These are phyloP conservation scores for Diaporthe vexans DNA, from an alignment of 2,329 filamentous ascomycete species.

Conservation along the genomic window DNA sequence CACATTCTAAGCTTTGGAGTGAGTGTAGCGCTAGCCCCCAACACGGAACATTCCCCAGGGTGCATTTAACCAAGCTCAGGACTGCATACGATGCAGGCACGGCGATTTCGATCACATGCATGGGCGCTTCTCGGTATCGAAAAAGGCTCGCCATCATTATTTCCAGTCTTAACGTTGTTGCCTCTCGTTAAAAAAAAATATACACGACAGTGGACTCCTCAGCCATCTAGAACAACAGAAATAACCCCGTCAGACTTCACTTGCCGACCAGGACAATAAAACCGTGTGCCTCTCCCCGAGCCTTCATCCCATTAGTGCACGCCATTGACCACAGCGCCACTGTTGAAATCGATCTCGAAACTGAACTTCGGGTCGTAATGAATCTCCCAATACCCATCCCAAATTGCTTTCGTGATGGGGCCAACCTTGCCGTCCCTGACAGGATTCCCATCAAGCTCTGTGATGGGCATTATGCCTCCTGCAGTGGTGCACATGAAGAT, in stretches of 20 bases:
- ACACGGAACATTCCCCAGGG: background rate
- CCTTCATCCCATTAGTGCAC: background rate
- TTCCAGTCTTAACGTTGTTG: background rate
- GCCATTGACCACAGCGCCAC: background rate
- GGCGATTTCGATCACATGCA: background rate
- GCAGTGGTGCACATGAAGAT: no score
- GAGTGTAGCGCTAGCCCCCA: no score
- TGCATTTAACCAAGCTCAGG: background rate
- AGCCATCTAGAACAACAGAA: background rate
- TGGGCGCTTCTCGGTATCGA: no score
- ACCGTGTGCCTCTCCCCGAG: no score
- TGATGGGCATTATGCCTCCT: no score
- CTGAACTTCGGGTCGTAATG: constrained; percentile 53
- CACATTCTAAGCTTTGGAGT: background rate
- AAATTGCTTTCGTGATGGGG: constrained; percentile 60
- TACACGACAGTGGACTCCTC: no score
- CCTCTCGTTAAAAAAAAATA: background rate
- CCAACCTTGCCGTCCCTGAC: constrained; percentile 60
- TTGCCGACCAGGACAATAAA: no score
- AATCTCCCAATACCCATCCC: constrained; percentile 65
- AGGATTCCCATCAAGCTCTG: no score
- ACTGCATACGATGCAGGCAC: no score
- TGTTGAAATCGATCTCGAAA: background rate
- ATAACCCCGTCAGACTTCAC: background rate
- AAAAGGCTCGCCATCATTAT: background rate